phyloP scores from a whole-genome alignment of 2,329 filamentous ascomycete species.

The Pseudogymnoascus sp. region DNA sequence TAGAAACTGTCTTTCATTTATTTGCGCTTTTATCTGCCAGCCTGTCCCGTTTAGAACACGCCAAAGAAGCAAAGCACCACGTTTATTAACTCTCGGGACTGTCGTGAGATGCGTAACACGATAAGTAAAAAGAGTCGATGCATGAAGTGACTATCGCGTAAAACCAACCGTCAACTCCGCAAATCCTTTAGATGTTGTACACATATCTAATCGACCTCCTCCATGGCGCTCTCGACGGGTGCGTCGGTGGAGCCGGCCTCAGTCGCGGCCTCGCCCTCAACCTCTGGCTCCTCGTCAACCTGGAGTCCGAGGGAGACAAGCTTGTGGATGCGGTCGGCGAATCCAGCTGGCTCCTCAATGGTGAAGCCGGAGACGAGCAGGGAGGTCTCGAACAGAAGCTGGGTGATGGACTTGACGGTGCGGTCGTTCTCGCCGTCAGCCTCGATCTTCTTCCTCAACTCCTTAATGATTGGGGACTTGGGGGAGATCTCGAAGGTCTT shows the following conservation, averaged over 20 bases:
- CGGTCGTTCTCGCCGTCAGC: constrained; percentile 95
- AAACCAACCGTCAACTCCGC: constrained; percentile 5
- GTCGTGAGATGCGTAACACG: constrained; percentile 11
- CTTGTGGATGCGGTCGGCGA: constrained; percentile 99
- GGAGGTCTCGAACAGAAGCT: constrained; percentile 97
- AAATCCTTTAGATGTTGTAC: constrained; percentile 9
- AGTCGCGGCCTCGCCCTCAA: constrained; percentile 53
- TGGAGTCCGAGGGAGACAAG: constrained; percentile 96
- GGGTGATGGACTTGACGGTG: constrained; percentile 98
- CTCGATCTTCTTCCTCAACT: constrained; percentile 99
- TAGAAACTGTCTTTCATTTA: neutral
- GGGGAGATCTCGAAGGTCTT: constrained; percentile 99
- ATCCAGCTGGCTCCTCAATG: constrained; percentile 96
- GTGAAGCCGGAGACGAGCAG: constrained; percentile 98
- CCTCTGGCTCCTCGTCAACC: constrained; percentile 88
- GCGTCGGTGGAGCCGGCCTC: constrained; percentile 51
- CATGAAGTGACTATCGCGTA: constrained; percentile 7
- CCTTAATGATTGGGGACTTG: constrained; percentile 94
- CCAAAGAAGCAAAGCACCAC: constrained; percentile 7
- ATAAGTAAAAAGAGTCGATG: constrained; percentile 8
- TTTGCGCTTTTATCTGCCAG: constrained; percentile 3
- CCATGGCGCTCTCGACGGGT: constrained; percentile 76
- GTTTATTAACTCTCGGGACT: constrained; percentile 6
- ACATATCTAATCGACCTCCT: constrained; percentile 88
- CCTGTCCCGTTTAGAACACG: constrained; percentile 4